Base-by-base conservation (phyloP, 2,329 filamentous ascomycete genomes). In the Phyllosticta paracitricarpa region DNA sequence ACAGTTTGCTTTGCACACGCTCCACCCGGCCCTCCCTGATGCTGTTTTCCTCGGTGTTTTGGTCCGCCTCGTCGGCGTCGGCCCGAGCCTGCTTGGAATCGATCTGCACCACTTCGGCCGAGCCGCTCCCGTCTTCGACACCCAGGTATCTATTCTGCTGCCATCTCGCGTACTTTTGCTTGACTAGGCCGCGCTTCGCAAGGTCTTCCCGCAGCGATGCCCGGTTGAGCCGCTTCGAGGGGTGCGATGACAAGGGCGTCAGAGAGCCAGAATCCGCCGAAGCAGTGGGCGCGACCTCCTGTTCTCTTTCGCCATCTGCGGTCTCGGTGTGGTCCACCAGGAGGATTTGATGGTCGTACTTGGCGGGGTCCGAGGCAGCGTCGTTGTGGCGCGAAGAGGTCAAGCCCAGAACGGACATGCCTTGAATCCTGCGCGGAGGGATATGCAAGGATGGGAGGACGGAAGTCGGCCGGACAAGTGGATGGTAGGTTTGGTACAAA, bases 301-400 rank as follows among this genome's bases (percentile, higher is more conserved):
- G n/a, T 48, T 48, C 40, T n/a, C 2, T n/a, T 33, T 67, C 67
- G 12, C 77, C 81, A 64, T 70, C 75, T 62, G 73, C 72, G 66
- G 72, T 71, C 51, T 73, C 71, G 35, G 78, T 75, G 56, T 76
- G 75, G 71, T 90, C 86, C 66, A 89, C 78, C 48, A 92, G 82
- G 66, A 71, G 75, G 69, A 92, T 91, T 71, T 86, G 85, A 73
- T 89, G 88, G 68, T 88, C 85, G 69, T 58, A 58, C 25, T 58
- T 62, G 9, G 60, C 56, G 25, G 52, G 19, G 33, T 30, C 56
- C 51, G 52, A n/a, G 54, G 10, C 54, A 52, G 56, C 56, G 56
- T 62, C 60, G 51, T 62, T 56, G 24, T 22, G 53, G 60, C 60
- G 56, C 10, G 60, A 58, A 24, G 51, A 28, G 26, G 33, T 40